Evolutionary conservation across 352 stramenopile species (phyloP), one percentile per base, ranked within the genome.

Genomic region (Phytopythium vexans): DNA sequence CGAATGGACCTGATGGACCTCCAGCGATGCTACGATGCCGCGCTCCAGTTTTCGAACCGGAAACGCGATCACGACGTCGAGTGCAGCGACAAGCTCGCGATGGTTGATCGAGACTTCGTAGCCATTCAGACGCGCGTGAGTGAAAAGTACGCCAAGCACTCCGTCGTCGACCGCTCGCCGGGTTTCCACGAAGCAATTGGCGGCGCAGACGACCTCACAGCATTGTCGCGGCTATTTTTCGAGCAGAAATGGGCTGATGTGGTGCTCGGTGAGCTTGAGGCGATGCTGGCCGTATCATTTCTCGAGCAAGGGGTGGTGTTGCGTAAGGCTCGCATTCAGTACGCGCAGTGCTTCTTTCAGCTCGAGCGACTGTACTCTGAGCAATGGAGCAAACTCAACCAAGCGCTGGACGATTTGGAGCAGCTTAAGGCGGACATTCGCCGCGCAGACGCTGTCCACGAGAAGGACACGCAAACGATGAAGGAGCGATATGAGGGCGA

Each of bases 161-260:
- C 45, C 3, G 32, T 34, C n/a, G 35, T 15, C 1, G 47, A 33
- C 4, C 59, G 50, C 3, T 65, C 41, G 34, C 6, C 15, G n/a
- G 27, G 42, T 34, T 0, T 7, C 31, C 21, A 27, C 6, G 51
- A 70, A n/a, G 51, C 15, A 0, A 39, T 41, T 31, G 38, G 37
- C 1, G 27, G 39, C 3, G 40, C 48, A 0, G 56, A 52, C 3
- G 47, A 58, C 8, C 73, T 73, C 32, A 72, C 72, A 12, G 36
- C 52, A 0, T 70, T 97, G 3, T 72, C 75, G 2, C 77, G 68
- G 31, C 72, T 90, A 12, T 55, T 96, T 7, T 97, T 95, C 36
- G 82, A 90, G 48, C 87, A 97, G 49, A 97, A 97, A 49, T 97
- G 89, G 87, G 74, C 89, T 8, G 88, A 97, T 52, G 58, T 97